These are phyloP conservation scores for Scheffersomyces coipomensis DNA, from an alignment of 805 yeast species.

Conservation along the genomic window DNA sequence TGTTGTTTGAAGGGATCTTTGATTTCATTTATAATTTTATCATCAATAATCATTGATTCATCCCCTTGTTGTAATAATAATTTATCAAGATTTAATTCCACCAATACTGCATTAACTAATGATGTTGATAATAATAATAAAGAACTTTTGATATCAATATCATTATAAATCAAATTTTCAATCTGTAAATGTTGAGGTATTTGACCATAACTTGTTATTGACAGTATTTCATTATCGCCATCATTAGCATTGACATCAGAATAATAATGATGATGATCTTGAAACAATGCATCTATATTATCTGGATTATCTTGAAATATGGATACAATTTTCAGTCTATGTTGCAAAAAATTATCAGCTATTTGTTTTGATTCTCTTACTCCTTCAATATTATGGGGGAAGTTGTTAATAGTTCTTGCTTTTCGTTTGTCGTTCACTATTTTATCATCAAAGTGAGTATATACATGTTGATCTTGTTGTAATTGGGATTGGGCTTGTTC, in stretches of 20 bases:
- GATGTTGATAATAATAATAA: slow-evolving; percentile 19
- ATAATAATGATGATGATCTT: not conserved
- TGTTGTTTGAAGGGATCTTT: slow-evolving; percentile 12
- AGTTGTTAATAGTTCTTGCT: not conserved
- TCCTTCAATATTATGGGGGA: not conserved
- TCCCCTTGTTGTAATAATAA: slow-evolving; percentile 9
- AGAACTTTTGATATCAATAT: slow-evolving; percentile 19
- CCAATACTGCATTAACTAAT: slow-evolving; percentile 23
- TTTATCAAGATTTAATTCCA: slow-evolving; percentile 27
- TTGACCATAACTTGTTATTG: not conserved
- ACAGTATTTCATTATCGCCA: too few species aligned
- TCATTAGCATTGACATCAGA: too few species aligned
- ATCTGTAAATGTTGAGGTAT: not conserved
- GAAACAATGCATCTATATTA: not conserved
- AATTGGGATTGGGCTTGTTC: too few species aligned
- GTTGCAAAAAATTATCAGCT: not conserved
- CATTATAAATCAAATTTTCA: slow-evolving; percentile 7
- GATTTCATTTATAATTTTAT: slow-evolving; percentile 14
- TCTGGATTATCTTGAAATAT: slow-evolving; percentile 3
- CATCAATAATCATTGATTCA: not conserved
- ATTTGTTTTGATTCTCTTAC: not conserved
- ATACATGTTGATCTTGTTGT: not conserved
- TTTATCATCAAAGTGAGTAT: not conserved
- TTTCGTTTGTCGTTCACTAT: not conserved
- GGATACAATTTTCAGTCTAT: slow-evolving; percentile 4